Conservation (phyloP, 2,329 filamentous ascomycete species). For the Teratosphaeria gauchensis region DNA sequence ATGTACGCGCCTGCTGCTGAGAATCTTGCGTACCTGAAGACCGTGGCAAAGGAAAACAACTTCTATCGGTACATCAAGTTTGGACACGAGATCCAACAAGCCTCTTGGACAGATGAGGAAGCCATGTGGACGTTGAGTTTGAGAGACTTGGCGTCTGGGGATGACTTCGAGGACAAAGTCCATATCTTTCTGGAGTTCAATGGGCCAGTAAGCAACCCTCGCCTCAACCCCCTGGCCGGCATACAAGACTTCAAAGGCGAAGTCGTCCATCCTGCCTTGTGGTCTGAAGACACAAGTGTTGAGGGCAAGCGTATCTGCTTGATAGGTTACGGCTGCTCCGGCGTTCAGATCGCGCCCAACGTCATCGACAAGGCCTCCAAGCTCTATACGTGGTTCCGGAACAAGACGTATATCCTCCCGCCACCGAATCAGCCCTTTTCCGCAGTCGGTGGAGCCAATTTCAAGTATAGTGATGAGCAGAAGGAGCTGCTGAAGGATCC, state of each 20-base stretch:
- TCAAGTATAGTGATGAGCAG: slow-evolving; percentile 13
- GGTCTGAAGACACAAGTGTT: slow-evolving; percentile 3
- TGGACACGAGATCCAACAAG: slow-evolving; percentile 8
- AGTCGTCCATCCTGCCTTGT: slow-evolving; percentile 8
- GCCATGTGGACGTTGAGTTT: slow-evolving; percentile 11
- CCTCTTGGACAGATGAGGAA: slow-evolving; percentile 10
- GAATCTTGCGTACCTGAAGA: slow-evolving; percentile 11
- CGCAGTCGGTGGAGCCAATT: slow-evolving; percentile 12
- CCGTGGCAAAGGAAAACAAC: slow-evolving; percentile 10
- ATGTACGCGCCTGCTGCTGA: slow-evolving; percentile 15
- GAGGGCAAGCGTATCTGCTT: slow-evolving; percentile 8
- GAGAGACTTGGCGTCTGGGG: slow-evolving; percentile 3
- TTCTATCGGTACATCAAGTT: slow-evolving; percentile 14
- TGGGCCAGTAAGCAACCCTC: slow-evolving; percentile 10
- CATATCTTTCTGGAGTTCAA: slow-evolving; percentile 15
- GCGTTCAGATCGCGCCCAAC: slow-evolving; percentile 13
- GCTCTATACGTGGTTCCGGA: slow-evolving; percentile 15
- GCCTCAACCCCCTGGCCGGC: slow-evolving; percentile 3
- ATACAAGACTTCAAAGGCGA: slow-evolving; percentile 9
- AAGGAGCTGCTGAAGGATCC: slow-evolving; percentile 12
- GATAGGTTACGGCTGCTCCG: slow-evolving; percentile 12
- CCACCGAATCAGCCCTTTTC: slow-evolving; percentile 12
- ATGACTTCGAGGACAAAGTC: slow-evolving; percentile 9
- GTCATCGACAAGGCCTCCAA: slow-evolving; percentile 11
- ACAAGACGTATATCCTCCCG: slow-evolving; percentile 12